These are phyloP conservation scores for Monilinia fructigena DNA, from an alignment of 2,329 filamentous ascomycete species.

Conservation along the genomic window DNA sequence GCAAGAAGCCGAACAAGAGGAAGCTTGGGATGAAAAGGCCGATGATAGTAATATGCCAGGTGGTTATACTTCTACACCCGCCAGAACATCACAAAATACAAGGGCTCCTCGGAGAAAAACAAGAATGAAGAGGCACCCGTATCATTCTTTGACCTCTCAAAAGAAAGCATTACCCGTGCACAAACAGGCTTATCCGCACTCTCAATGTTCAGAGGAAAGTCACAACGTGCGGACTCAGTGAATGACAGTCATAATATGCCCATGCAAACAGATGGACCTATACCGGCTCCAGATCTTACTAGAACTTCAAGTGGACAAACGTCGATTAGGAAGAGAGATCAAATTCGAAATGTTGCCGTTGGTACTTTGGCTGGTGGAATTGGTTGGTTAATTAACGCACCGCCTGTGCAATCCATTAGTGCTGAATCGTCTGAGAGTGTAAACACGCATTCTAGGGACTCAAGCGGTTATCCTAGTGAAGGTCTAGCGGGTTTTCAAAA, in stretches of 20 bases:
- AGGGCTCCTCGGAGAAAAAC: slow-evolving; percentile 42
- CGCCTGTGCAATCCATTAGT: slow-evolving; percentile 27
- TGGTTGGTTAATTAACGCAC: slow-evolving; percentile 65
- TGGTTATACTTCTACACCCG: slow-evolving; percentile 46
- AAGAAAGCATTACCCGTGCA: slow-evolving; percentile 59
- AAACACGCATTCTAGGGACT: background rate
- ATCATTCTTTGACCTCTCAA: slow-evolving; percentile 63
- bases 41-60: slow-evolving; percentile 59
- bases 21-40: slow-evolving; percentile 67
- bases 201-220: slow-evolving; percentile 38
- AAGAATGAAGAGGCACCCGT: slow-evolving; percentile 57
- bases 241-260: background rate
- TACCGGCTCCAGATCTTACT: background rate
- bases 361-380: slow-evolving; percentile 66
- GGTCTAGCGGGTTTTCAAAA: background rate
- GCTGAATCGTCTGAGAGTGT: slow-evolving; percentile 4
- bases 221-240: slow-evolving; percentile 19
- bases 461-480: background rate
- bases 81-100: slow-evolving; percentile 38
- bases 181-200: slow-evolving; percentile 58
- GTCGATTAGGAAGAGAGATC: slow-evolving; percentile 68
- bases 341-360: slow-evolving; percentile 63
- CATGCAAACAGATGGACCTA: background rate
- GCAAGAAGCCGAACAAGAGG: slow-evolving; percentile 65
- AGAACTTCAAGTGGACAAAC: slow-evolving; percentile 31